Conservation (phyloP, 805 yeast genomes). For the Middelhovenomyces tepae region DNA sequence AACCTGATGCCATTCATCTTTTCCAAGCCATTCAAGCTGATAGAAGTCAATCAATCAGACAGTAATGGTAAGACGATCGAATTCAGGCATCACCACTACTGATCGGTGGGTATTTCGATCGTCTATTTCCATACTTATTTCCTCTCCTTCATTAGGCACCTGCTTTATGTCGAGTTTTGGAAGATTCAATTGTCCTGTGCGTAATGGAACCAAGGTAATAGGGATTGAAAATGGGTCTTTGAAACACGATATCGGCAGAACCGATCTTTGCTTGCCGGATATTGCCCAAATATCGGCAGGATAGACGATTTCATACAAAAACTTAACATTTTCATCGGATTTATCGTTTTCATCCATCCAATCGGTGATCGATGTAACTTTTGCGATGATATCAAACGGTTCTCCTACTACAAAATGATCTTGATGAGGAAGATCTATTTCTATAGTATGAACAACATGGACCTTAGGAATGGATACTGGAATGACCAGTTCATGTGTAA, state of each 20-base stretch:
- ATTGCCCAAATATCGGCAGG: constrained; percentile 70
- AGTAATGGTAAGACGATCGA: constrained; percentile 51
- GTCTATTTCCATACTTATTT: constrained; percentile 47
- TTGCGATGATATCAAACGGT: constrained; percentile 41
- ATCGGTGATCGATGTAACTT: constrained; percentile 35
- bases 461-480: constrained; percentile 56
- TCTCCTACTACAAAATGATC: constrained; percentile 53
- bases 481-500: constrained; percentile 32
- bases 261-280: constrained; percentile 50
- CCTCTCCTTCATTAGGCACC: constrained; percentile 26
- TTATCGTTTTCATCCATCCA: constrained; percentile 32
- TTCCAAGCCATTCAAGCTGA: constrained; percentile 29
- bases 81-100: constrained; percentile 61
- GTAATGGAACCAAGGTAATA: constrained; percentile 60
- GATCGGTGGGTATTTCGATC: constrained; percentile 61
- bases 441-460: constrained; percentile 51
- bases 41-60: constrained; percentile 30
- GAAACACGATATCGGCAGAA: no score
- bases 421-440: constrained; percentile 27
- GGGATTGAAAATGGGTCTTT: no score
- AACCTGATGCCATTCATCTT: constrained; percentile 63
- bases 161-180: constrained; percentile 49
- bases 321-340: constrained; percentile 21
- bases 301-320: constrained; percentile 40
- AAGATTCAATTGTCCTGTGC: constrained; percentile 59